Conservation (phyloP, 805 yeast species). For the Yamadazyma endophytica region DNA sequence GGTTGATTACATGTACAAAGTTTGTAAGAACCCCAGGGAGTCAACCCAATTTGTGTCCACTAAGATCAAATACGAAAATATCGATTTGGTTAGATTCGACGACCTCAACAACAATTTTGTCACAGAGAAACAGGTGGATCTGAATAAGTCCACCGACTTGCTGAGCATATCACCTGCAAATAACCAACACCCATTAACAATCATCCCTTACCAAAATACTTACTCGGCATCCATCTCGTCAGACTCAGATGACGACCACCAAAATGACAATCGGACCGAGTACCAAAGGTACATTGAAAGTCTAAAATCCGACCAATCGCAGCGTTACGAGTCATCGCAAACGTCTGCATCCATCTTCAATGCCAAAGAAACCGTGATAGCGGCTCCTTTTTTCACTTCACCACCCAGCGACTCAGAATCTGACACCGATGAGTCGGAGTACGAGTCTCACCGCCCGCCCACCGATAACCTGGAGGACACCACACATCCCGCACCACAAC, state of each 20-base stretch:
- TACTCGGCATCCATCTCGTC: slow-evolving; percentile 3
- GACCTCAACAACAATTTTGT: too few species aligned
- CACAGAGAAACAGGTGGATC: too few species aligned
- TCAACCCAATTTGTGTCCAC: slow-evolving; percentile 45
- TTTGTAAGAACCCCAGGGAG: slow-evolving; percentile 51
- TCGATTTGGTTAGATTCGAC: slow-evolving; percentile 3
- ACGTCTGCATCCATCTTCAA: slow-evolving; percentile 13
- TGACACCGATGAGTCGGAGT: too few species aligned
- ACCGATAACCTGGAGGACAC: too few species aligned
- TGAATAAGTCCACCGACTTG: too few species aligned
- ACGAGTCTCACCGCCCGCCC: too few species aligned
- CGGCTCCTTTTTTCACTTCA: slow-evolving; percentile 34
- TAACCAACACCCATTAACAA: too few species aligned
- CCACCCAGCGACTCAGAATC: slow-evolving; percentile 38
- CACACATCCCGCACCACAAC: too few species aligned
- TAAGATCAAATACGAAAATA: slow-evolving; percentile 25
- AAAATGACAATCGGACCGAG: slow-evolving; percentile 7
- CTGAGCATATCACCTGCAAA: too few species aligned
- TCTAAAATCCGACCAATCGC: slow-evolving; percentile 9
- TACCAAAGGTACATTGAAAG: slow-evolving; percentile 18
- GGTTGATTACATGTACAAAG: slow-evolving; percentile 68
- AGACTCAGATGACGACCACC: background rate
- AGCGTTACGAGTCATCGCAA: slow-evolving; percentile 13
- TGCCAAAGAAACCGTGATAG: slow-evolving; percentile 17
- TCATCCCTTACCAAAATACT: slow-evolving; percentile 3